A percentile compares a stretch with the other conserved stretches of the same genome.
Conservation (phyloP, 2,329 filamentous ascomycete genomes). For the Fusarium dimerum region DNA sequence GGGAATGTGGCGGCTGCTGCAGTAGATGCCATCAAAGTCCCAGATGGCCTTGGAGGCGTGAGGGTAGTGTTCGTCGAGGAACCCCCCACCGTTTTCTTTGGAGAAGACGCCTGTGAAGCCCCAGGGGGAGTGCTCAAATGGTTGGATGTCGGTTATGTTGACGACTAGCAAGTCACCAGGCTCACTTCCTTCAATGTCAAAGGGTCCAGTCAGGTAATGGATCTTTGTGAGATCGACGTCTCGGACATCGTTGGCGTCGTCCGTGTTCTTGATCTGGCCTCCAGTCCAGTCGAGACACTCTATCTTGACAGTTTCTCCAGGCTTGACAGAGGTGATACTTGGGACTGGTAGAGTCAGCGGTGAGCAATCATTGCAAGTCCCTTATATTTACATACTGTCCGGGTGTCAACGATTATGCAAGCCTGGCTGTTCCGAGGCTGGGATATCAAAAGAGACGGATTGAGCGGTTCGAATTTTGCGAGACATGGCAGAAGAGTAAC, state of each 20-base stretch:
- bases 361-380: background rate
- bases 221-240: constrained; percentile 82
- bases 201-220: constrained; percentile 88
- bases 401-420: constrained; percentile 83
- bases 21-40: constrained; percentile 64
- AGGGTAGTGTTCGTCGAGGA: constrained; percentile 84
- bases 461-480: constrained; percentile 26
- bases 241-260: constrained; percentile 83
- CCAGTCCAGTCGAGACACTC: constrained; percentile 86
- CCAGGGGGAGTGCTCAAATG: constrained; percentile 83
- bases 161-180: constrained; percentile 84
- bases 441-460: constrained; percentile 27
- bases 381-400: constrained; percentile 60
- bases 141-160: constrained; percentile 92
- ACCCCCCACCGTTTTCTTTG: constrained; percentile 81
- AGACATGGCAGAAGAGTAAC: constrained; percentile 15
- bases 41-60: constrained; percentile 66
- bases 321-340: constrained; percentile 68
- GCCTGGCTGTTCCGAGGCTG: constrained; percentile 27
- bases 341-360: constrained; percentile 59
- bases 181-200: constrained; percentile 80
- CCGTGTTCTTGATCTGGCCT: constrained; percentile 86
- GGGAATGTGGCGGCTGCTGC: constrained; percentile 82
- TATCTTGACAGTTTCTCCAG: constrained; percentile 88
- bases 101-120: constrained; percentile 86